phyloP scores from a whole-genome alignment of 768 basidiomycete genomes.

The Chalciporus chontae region DNA sequence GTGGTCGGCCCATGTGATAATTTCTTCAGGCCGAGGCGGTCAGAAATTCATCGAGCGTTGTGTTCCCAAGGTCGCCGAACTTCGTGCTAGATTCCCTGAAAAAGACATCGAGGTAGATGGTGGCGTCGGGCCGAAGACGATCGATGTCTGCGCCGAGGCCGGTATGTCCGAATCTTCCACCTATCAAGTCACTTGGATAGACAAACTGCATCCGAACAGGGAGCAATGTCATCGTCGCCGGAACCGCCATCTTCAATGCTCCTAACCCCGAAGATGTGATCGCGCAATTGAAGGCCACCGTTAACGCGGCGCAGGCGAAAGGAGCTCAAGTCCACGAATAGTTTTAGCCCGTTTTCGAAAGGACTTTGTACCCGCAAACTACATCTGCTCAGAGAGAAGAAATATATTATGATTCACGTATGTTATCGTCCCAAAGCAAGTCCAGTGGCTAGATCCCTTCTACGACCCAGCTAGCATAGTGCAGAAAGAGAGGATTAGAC shows the following conservation, averaged over 20 bases:
- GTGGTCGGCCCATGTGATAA: neutral
- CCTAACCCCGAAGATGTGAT: conserved; percentile 80
- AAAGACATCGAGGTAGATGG: conserved; percentile 99
- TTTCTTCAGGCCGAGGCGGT: conserved; percentile 72
- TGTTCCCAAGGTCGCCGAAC: conserved; percentile 87
- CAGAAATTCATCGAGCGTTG: conserved; percentile 95
- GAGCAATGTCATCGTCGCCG: conserved; percentile 97
- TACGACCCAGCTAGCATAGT: conserved; percentile 9
- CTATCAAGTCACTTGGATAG: neutral
- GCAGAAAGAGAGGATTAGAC: conserved; percentile 18
- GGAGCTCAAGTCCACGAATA: conserved; percentile 11
- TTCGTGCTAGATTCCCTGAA: conserved; percentile 84
- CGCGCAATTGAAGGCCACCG: conserved; percentile 58
- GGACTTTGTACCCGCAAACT: no score
- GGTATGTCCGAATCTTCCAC: conserved; percentile 43
- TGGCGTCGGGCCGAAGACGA: conserved; percentile 89
- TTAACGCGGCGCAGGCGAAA: conserved; percentile 64
- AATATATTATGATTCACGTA: conserved; percentile 26
- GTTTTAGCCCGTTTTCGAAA: no score
- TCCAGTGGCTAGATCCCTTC: conserved; percentile 13
- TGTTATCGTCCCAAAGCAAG: conserved; percentile 21
- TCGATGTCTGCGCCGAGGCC: conserved; percentile 84
- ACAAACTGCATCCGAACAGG: conserved; percentile 43
- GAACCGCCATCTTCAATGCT: conserved; percentile 90
- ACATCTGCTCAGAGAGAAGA: neutral